These are phyloP conservation scores for Malus fusca DNA, from an alignment of 306 rosid genomes.

Conservation along the genomic window DNA sequence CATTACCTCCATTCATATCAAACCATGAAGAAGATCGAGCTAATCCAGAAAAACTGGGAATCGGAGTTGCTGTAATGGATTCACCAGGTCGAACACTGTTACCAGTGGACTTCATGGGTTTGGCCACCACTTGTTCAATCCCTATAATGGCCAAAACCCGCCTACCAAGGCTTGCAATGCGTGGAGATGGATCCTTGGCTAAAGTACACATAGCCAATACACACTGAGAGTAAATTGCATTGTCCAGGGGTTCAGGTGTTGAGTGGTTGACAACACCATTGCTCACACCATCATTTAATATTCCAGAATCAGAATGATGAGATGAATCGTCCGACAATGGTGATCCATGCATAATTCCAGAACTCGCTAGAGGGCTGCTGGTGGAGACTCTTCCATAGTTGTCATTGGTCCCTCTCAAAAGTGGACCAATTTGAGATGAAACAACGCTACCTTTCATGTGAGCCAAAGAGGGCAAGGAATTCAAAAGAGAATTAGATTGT, in stretches of 20 bases:
- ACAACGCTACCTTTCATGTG: constrained; percentile 50
- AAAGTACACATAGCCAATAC: constrained; percentile 80
- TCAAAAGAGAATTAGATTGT: constrained; percentile 65
- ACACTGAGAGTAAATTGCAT: constrained; percentile 67
- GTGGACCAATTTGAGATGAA: constrained; percentile 81
- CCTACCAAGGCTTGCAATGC: constrained; percentile 84
- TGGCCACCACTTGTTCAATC: constrained; percentile 85
- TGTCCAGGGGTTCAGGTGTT: constrained; percentile 61
- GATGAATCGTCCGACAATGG: constrained; percentile 88
- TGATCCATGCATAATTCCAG: constrained; percentile 92
- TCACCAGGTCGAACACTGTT: constrained; percentile 45
- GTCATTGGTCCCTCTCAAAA: constrained; percentile 68
- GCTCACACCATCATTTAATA: constrained; percentile 71
- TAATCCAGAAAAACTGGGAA: constrained; percentile 55
- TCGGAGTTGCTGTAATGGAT: constrained; percentile 27
- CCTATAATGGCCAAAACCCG: constrained; percentile 87
- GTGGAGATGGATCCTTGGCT: constrained; percentile 97
- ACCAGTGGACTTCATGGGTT: constrained; percentile 46
- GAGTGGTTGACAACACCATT: constrained; percentile 67
- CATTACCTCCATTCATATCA: constrained; percentile 87
- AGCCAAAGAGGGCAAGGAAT: constrained; percentile 73
- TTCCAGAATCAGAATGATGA: constrained; percentile 95
- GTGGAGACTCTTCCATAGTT: constrained; percentile 71
- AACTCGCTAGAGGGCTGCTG: constrained; percentile 75
- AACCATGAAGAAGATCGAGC: constrained; percentile 95